phyloP scores from a whole-genome alignment of 352 stramenopile species.

The Chrysophaeum taylorii region DNA sequence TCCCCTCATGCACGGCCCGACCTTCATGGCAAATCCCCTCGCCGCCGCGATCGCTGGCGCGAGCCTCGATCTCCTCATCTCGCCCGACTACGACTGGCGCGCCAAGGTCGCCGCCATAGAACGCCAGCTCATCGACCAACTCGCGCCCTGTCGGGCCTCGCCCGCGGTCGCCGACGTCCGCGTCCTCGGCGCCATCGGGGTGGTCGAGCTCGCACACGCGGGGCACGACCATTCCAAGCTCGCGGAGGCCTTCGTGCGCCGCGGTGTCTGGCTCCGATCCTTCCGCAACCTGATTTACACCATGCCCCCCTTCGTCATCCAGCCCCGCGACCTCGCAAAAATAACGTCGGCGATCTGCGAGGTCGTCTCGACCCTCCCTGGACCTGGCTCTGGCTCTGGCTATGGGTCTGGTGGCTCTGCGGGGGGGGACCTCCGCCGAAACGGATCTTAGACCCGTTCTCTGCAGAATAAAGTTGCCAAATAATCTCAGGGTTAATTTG shows the following conservation, averaged over 20 bases:
- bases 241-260: background rate
- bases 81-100: slow-evolving; percentile 23
- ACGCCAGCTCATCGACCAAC: slow-evolving; percentile 29
- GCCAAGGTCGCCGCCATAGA: slow-evolving; percentile 37
- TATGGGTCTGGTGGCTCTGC: too few relatives aligned
- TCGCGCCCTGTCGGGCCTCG: slow-evolving; percentile 34
- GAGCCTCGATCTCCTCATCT: slow-evolving; percentile 37
- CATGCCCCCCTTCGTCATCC: background rate
- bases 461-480: too few relatives aligned
- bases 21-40: slow-evolving; percentile 59
- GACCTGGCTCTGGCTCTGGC: too few relatives aligned
- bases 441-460: too few relatives aligned
- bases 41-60: slow-evolving; percentile 44
- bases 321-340: background rate
- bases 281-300: background rate
- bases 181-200: slow-evolving; percentile 52
- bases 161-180: slow-evolving; percentile 43
- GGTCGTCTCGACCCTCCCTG: background rate
- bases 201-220: slow-evolving; percentile 42
- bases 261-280: slow-evolving; percentile 3
- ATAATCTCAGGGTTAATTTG: too few relatives aligned
- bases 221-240: background rate
- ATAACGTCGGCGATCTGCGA: background rate
- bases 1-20: slow-evolving; percentile 55
- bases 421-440: too few relatives aligned